Evolutionary conservation across 2,329 filamentous ascomycete genomes (phyloP).

Genomic region (Paramyrothecium roridum): DNA sequence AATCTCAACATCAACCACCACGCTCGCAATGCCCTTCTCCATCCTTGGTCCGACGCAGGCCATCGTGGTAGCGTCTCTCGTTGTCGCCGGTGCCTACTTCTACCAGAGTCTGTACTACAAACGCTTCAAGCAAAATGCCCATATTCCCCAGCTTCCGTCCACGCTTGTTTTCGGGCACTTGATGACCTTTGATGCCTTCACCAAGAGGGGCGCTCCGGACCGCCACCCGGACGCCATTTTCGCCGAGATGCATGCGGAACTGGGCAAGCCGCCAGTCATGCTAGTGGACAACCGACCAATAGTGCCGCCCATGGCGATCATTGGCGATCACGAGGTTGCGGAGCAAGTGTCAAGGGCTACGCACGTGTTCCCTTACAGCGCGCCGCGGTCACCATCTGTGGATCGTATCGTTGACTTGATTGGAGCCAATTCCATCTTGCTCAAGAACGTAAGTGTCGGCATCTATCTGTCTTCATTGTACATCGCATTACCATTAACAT

Average conservation of each 20-base stretch:
- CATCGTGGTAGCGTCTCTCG: background rate
- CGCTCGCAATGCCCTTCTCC: background rate
- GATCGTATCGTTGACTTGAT: slow-evolving; percentile 16
- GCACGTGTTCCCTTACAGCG: slow-evolving; percentile 24
- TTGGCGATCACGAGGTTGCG: slow-evolving; percentile 29
- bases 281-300: slow-evolving; percentile 31
- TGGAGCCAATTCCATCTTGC: slow-evolving; percentile 13
- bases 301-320: slow-evolving; percentile 24
- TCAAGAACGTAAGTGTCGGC: background rate
- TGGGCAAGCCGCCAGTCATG: slow-evolving; percentile 28
- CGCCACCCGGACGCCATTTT: slow-evolving; percentile 9
- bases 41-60: background rate
- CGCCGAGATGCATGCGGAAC: slow-evolving; percentile 17
- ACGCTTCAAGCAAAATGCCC: slow-evolving; percentile 1
- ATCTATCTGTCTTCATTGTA: background rate
- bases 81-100: background rate
- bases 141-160: background rate
- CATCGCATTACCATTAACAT: background rate
- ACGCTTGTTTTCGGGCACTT: slow-evolving; percentile 1
- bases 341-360: slow-evolving; percentile 32
- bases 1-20: no score
- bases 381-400: slow-evolving; percentile 27
- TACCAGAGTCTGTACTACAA: background rate
- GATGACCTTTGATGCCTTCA: background rate
- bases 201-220: slow-evolving; percentile 11